Base-by-base conservation (phyloP, 2,329 filamentous ascomycete genomes). In the Cladophialophora carrionii region DNA sequence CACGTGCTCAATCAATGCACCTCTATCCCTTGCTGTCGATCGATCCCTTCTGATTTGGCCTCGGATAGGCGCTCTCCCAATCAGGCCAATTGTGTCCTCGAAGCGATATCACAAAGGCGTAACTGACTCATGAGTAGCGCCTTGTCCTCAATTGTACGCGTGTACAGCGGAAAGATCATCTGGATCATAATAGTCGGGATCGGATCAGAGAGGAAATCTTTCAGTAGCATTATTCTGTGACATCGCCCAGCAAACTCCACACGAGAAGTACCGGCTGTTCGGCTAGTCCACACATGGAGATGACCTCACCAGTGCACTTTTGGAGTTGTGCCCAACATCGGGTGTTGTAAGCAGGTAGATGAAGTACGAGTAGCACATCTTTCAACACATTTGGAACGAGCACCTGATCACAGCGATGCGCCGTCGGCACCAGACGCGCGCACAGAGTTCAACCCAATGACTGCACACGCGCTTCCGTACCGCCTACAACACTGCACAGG, bases 11-110 rank as follows among this genome's bases (percentile, higher is more conserved):
- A 4, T 20, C 48, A 48, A 31, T 20, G n/a, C 43, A 55, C 49
- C 37, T 52, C 24, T 31, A n/a, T 60, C 29, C 62, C 57, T 49
- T 49, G 24, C 24, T 24, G 62, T 64, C 62, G 62, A 64, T 64
- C 62, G 49, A 51, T 61, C 32, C 22, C 24, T 43, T 57, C 29
- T 37, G 31, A 32, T 56, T 41, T 43, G 57, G 32, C 41, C 51
- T 54, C 26, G 34, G 26, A 31, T 54, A 29, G 29, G 26, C 57
- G 41, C 29, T 60, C 57, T 61, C 10, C 2, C 5, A 20, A 54
- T 17, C 49, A 54, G 51, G 41, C 62, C 62, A 64, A 64, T 61
- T 34, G 29, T 54, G 14, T 26, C 20, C 52, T 54, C 8, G 4
- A 17, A 20, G 3, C 52, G 29, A 54, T 34, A 54, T 29, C 29